Evolutionary conservation across 2,329 filamentous ascomycete genomes (phyloP).

Genomic region (Ophiostoma populinum): DNA sequence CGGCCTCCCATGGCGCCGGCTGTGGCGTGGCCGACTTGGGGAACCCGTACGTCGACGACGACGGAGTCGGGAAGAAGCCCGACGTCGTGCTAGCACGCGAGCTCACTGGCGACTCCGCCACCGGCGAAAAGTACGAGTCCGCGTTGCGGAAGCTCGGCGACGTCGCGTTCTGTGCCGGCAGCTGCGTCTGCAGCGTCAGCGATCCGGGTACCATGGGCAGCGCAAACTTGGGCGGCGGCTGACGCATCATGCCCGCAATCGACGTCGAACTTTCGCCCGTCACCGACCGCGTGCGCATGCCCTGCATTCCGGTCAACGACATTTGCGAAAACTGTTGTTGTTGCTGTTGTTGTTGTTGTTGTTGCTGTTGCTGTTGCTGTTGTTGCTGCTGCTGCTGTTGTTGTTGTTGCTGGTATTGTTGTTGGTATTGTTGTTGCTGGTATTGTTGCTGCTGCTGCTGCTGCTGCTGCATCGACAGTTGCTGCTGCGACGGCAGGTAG

Average conservation of each 20-base stretch:
- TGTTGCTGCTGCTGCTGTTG: conserved; percentile 19
- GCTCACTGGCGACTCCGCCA: conserved; percentile 60
- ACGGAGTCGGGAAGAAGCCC: conserved; percentile 44
- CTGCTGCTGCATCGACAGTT: conserved; percentile 20
- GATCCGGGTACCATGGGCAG: conserved; percentile 37
- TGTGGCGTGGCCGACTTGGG: conserved; percentile 56
- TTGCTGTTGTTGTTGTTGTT: conserved; percentile 19
- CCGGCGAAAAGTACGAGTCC: conserved; percentile 92
- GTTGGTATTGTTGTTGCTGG: conserved; percentile 20
- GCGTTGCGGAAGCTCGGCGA: conserved; percentile 45
- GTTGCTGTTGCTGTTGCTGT: conserved; percentile 20
- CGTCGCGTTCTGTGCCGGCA: conserved; percentile 20
- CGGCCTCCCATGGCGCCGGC: conserved; percentile 35
- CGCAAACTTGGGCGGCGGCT: conserved; percentile 56
- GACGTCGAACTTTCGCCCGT: not conserved
- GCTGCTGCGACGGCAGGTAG: conserved; percentile 22
- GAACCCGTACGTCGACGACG: conserved; percentile 37
- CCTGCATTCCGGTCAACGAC: conserved; percentile 31
- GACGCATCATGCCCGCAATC: conserved; percentile 31
- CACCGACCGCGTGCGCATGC: conserved; percentile 33
- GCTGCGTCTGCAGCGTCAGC: conserved; percentile 52
- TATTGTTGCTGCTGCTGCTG: conserved; percentile 20
- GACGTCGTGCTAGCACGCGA: conserved; percentile 60
- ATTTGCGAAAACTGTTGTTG: no score
- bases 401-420: conserved; percentile 39